These are phyloP conservation scores for Candida glaebosa DNA, from an alignment of 805 yeast genomes.

Conservation along the genomic window DNA sequence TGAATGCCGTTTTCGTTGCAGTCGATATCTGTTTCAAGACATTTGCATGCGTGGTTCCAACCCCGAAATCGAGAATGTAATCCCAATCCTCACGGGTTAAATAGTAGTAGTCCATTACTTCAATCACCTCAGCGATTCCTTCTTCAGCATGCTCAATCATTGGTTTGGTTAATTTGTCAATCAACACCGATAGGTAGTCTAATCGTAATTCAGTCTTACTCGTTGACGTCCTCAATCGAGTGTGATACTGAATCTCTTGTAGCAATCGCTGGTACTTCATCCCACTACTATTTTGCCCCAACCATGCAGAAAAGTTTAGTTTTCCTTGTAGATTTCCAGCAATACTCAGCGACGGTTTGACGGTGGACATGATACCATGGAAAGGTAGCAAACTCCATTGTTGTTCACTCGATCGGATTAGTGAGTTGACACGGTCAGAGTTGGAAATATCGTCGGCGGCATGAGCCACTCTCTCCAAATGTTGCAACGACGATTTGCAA, in stretches of 20 bases:
- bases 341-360: conserved; percentile 70
- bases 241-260: conserved; percentile 86
- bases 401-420: conserved; percentile 87
- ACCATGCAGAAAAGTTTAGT: conserved; percentile 77
- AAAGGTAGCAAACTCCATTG: conserved; percentile 92
- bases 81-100: conserved; percentile 94
- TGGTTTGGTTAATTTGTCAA: conserved; percentile 56
- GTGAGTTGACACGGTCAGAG: conserved; percentile 75
- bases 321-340: conserved; percentile 70
- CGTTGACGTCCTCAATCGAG: conserved; percentile 75
- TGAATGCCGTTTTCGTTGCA: conserved; percentile 78
- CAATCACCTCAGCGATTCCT: conserved; percentile 64
- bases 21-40: conserved; percentile 65
- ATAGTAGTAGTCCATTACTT: conserved; percentile 79
- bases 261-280: conserved; percentile 74
- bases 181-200: conserved; percentile 68
- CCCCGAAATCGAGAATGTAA: conserved; percentile 73
- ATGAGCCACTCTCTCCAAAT: conserved; percentile 58
- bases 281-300: conserved; percentile 85
- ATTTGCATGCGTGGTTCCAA: conserved; percentile 51
- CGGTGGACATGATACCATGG: conserved; percentile 83
- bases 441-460: conserved; percentile 89
- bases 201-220: conserved; percentile 71
- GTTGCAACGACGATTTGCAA: conserved; percentile 43
- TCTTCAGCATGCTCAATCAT: conserved; percentile 52